Base-by-base conservation (phyloP, 2,329 filamentous ascomycete species). In the Aureobasidium sp. region DNA sequence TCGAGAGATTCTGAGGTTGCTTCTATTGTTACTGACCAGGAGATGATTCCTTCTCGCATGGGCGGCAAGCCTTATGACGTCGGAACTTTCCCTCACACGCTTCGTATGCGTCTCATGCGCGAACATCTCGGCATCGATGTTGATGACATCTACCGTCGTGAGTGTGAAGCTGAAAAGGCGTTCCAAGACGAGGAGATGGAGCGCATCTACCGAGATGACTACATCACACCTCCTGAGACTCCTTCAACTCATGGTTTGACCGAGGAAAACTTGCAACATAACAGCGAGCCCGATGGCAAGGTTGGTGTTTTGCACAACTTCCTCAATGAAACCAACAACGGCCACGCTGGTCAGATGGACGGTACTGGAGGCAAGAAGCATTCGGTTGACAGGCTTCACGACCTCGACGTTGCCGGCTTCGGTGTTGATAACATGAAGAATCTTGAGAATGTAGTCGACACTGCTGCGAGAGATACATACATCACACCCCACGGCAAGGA, bases 91-190 rank as follows among this genome's bases (percentile, higher is more conserved):
- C 90, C 94, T 6, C 92, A 97, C 72, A 94, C 91, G 0, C 82
- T 99, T 58, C 90, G 94, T 33, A 86, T 97, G 78, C 88, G 94
- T 29, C 80, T 97, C 53, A 97, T 97, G 94, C 85, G 93, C 65
- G 94, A 99, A 75, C 94, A 99, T 77, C 80, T 99, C 33, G 94
- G 94, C n/a, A 79, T 97, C 42, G 92, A 97, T 70, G 91, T 96
- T 4, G 94, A 99, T 72, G 89, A 90, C 69, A 87, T 97, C 63
- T 73, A 74, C 59, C 68, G 70, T 24, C 67, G 69, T 5, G 71
- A 74, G 50, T 70, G 72, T 56, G 63, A 66, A 12, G 64, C 64
- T 5, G 69, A 71, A 68, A 56, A 74, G 70, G 67, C 85, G 56
- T 81, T 84, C 67, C 83, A 84, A 31, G 87, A 91, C 68, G 73